Evolutionary conservation across 139 green algal genomes (phyloP).

Genomic region (Coelastrella sp.): DNA sequence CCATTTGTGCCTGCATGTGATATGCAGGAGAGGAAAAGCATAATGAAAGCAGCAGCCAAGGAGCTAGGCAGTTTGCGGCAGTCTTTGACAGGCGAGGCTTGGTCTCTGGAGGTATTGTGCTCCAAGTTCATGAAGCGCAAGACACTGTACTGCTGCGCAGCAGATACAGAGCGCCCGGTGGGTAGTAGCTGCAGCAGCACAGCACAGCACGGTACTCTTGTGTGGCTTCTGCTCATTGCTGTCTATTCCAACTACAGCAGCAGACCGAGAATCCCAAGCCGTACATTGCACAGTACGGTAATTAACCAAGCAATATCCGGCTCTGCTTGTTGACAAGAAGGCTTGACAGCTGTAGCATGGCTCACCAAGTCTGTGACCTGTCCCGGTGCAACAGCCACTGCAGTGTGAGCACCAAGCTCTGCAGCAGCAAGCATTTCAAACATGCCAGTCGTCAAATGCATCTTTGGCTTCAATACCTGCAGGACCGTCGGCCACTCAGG

Average conservation of each 20-base stretch:
- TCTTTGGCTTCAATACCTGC: background rate
- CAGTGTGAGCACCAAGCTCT: background rate
- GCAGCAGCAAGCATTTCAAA: background rate
- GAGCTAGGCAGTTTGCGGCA: constrained; percentile 9
- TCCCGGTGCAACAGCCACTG: background rate
- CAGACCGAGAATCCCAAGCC: no score
- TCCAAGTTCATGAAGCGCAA: constrained; percentile 36
- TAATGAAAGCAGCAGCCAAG: constrained; percentile 34
- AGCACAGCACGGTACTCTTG: background rate
- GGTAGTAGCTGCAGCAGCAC: background rate
- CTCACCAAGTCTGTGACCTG: no score
- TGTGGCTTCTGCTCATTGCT: background rate
- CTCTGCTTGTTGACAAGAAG: no score
- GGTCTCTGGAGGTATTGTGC: constrained; percentile 23
- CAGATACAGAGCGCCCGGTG: constrained; percentile 14
- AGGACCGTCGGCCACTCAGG: background rate
- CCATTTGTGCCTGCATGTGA: background rate
- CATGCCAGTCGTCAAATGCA: background rate
- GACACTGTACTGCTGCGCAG: constrained; percentile 28
- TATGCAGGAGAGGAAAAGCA: background rate
- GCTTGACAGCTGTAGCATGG: no score
- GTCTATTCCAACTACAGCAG: no score
- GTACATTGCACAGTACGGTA: no score
- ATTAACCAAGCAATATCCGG: no score
- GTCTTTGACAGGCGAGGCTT: background rate